Evolutionary conservation across 345 rosid species (phyloP).

Genomic region (Mercurialis annua): DNA sequence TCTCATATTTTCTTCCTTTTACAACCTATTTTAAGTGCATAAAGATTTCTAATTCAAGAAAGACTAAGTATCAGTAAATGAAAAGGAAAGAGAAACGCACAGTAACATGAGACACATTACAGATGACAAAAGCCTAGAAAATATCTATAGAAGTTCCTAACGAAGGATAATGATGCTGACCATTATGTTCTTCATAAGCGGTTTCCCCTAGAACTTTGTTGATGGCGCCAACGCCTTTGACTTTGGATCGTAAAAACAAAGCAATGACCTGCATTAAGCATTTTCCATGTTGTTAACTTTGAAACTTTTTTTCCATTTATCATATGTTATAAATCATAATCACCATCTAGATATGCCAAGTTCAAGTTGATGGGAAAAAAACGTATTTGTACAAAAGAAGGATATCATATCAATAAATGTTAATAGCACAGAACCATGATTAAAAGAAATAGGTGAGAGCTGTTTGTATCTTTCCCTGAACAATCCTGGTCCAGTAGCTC

Average conservation of each 20-base stretch:
- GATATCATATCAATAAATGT: too few relatives aligned
- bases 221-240: constrained; percentile 36
- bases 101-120: background rate
- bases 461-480: background rate
- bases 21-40: background rate
- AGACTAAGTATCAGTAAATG: background rate
- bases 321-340: background rate
- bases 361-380: background rate
- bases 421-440: background rate
- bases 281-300: constrained; percentile 5
- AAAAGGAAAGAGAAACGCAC: background rate
- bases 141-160: background rate
- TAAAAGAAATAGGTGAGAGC: background rate
- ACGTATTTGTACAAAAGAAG: background rate
- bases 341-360: background rate
- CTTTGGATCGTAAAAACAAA: constrained; percentile 65
- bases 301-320: background rate
- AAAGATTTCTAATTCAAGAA: background rate
- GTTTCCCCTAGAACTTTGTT: constrained; percentile 19
- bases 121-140: constrained; percentile 4
- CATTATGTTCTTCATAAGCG: constrained; percentile 32
- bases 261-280: constrained; percentile 75
- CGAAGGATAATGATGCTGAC: constrained; percentile 17
- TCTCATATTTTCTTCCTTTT: background rate
- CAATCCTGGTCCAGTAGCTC: background rate